Evolutionary conservation across 768 basidiomycete genomes (phyloP).

Genomic region (Collybia mongolica): DNA sequence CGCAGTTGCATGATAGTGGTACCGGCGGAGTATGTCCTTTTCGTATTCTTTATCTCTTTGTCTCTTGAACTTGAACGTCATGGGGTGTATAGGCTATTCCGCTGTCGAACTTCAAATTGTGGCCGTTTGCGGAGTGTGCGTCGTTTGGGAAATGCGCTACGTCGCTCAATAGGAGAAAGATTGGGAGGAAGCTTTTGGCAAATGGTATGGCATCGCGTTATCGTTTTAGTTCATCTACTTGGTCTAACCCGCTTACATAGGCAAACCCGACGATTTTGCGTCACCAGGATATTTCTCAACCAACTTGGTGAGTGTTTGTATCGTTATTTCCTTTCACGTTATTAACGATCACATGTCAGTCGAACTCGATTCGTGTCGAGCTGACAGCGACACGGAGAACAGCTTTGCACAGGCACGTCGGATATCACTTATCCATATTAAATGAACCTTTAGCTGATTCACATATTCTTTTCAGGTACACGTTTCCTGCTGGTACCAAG

Average conservation of each 20-base stretch:
- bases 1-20: slow-evolving; percentile 62
- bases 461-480: slow-evolving; percentile 26
- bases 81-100: slow-evolving; percentile 38
- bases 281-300: slow-evolving; percentile 68
- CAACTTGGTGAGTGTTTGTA: slow-evolving; percentile 31
- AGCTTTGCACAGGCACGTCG: slow-evolving; percentile 45
- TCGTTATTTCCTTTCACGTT: background rate
- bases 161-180: slow-evolving; percentile 42
- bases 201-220: slow-evolving; percentile 37
- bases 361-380: slow-evolving; percentile 56
- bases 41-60: background rate
- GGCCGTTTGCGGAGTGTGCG: slow-evolving; percentile 49
- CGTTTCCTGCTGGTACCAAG: slow-evolving; percentile 46
- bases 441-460: too few relatives aligned
- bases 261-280: slow-evolving; percentile 57
- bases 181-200: slow-evolving; percentile 42
- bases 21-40: slow-evolving; percentile 50
- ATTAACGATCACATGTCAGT: slow-evolving; percentile 20
- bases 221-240: too few relatives aligned
- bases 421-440: too few relatives aligned
- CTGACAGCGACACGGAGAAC: slow-evolving; percentile 59
- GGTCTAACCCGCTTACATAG: slow-evolving; percentile 22
- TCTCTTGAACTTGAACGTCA: background rate
- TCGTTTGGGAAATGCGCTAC: slow-evolving; percentile 54
- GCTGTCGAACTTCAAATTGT: slow-evolving; percentile 63